Conservation (phyloP, 2,329 filamentous ascomycete species). For the Penicillium sp. region DNA sequence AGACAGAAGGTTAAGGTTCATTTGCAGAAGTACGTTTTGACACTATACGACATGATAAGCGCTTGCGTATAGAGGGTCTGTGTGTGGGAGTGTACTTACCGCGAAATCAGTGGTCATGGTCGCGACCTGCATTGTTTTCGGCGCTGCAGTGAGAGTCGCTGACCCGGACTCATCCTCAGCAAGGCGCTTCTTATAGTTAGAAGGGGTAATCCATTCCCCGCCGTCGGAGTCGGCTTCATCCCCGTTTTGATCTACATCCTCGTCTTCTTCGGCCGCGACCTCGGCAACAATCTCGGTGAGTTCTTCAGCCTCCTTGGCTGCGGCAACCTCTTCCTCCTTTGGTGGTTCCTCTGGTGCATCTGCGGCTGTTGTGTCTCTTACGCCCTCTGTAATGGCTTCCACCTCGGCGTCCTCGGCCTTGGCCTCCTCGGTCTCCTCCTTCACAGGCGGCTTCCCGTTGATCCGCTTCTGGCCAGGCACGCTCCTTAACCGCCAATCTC, state of each 20-base stretch:
- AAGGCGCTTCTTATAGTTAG: slow-evolving; percentile 83
- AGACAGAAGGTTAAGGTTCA: slow-evolving; percentile 87
- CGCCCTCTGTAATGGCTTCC: slow-evolving; percentile 28
- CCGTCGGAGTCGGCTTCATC: slow-evolving; percentile 46
- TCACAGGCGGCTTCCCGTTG: slow-evolving; percentile 63
- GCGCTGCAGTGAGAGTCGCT: slow-evolving; percentile 50
- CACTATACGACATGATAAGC: slow-evolving; percentile 28
- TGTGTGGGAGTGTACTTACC: slow-evolving; percentile 52
- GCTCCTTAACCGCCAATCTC: slow-evolving; percentile 77
- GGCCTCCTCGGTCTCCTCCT: slow-evolving; percentile 37
- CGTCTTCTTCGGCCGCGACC: slow-evolving; percentile 25
- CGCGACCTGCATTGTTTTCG: slow-evolving; percentile 74
- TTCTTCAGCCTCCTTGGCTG: slow-evolving; percentile 18
- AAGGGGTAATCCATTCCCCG: slow-evolving; percentile 90
- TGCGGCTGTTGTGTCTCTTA: slow-evolving; percentile 27
- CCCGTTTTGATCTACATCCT: slow-evolving; percentile 30
- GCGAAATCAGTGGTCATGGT: slow-evolving; percentile 93
- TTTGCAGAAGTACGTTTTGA: slow-evolving; percentile 89
- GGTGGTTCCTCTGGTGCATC: slow-evolving; percentile 27
- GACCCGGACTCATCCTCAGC: slow-evolving; percentile 58
- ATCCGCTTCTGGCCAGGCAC: slow-evolving; percentile 73
- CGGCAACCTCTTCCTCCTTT: slow-evolving; percentile 21
- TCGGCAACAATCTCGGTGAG: slow-evolving; percentile 27
- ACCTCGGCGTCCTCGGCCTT: slow-evolving; percentile 26
- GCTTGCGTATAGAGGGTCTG: not conserved